Evolutionary conservation across 768 basidiomycete species (phyloP).

Genomic region (Russula compacta): DNA sequence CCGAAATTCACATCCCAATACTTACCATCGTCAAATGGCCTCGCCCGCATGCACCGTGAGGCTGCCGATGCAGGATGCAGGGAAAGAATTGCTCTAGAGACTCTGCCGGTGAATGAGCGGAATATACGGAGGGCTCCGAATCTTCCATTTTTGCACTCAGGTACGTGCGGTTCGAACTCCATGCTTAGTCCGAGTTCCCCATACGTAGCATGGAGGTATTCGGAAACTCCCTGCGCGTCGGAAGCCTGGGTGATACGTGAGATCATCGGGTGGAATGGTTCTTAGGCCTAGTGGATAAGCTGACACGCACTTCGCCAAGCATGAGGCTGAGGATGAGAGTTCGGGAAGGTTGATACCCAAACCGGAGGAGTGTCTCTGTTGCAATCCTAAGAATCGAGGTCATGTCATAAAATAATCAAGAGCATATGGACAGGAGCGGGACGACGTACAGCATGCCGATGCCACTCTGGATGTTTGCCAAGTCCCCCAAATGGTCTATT

Average conservation of each 20-base stretch:
- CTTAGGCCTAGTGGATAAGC: neutral
- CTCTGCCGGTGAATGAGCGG: neutral
- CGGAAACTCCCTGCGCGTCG: neutral
- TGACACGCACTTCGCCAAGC: conserved; percentile 5
- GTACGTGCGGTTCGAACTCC: neutral
- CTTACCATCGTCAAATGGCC: neutral
- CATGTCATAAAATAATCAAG: neutral
- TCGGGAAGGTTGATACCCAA: conserved; percentile 1
- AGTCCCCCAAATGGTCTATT: neutral
- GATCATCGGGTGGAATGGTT: neutral
- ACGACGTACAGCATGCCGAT: conserved; percentile 1
- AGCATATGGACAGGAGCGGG: neutral
- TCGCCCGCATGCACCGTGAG: neutral
- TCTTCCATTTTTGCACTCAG: neutral
- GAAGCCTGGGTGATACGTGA: neutral
- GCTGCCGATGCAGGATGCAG: neutral
- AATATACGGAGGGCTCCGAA: neutral
- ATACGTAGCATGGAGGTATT: neutral
- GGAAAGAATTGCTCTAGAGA: neutral
- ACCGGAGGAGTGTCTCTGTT: neutral
- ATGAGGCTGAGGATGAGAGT: neutral
- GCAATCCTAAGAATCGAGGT: neutral
- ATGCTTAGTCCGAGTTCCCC: neutral
- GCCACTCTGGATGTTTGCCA: neutral
- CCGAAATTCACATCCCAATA: too few species aligned